Conservation (phyloP, 495 filamentous ascomycete species). For the Trichoderma reesei region DNA sequence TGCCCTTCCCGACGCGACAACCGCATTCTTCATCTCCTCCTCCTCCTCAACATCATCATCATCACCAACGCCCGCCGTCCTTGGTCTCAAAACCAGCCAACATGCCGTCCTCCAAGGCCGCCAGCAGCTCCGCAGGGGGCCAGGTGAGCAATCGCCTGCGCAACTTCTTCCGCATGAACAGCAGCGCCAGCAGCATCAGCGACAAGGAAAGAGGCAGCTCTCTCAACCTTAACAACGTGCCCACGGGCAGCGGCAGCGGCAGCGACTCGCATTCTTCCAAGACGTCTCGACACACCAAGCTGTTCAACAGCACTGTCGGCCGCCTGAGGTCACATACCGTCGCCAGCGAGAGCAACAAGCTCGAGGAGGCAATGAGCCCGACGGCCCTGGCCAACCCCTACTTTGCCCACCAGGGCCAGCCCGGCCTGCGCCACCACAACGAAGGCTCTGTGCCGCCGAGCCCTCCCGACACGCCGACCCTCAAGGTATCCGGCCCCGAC, state of each 20-base stretch:
- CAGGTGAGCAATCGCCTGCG: slow-evolving; percentile 84
- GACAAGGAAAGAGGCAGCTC: slow-evolving; percentile 29
- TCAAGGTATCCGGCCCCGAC: slow-evolving; percentile 59
- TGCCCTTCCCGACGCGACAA: background rate
- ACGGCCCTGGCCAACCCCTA: slow-evolving; percentile 95
- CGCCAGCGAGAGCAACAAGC: slow-evolving; percentile 82
- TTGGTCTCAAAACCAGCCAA: slow-evolving; percentile 14
- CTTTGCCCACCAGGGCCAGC: slow-evolving; percentile 92
- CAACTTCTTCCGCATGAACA: slow-evolving; percentile 97
- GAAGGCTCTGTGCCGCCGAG: slow-evolving; percentile 91
- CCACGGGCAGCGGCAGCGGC: slow-evolving; percentile 29
- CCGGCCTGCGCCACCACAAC: slow-evolving; percentile 85
- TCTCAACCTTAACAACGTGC: slow-evolving; percentile 33
- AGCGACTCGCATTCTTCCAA: slow-evolving; percentile 31
- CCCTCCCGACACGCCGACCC: slow-evolving; percentile 80
- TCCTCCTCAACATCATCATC: background rate
- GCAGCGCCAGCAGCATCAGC: slow-evolving; percentile 44
- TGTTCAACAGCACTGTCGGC: slow-evolving; percentile 60
- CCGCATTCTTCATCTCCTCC: background rate
- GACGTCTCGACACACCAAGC: slow-evolving; percentile 72
- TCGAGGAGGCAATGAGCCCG: slow-evolving; percentile 82
- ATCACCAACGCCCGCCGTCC: background rate
- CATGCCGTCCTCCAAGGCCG: slow-evolving; percentile 33
- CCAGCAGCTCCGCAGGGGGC: slow-evolving; percentile 29
- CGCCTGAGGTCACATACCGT: slow-evolving; percentile 76